phyloP scores from a whole-genome alignment of 2,329 filamentous ascomycete species.

The Tympanopsis confertula region DNA sequence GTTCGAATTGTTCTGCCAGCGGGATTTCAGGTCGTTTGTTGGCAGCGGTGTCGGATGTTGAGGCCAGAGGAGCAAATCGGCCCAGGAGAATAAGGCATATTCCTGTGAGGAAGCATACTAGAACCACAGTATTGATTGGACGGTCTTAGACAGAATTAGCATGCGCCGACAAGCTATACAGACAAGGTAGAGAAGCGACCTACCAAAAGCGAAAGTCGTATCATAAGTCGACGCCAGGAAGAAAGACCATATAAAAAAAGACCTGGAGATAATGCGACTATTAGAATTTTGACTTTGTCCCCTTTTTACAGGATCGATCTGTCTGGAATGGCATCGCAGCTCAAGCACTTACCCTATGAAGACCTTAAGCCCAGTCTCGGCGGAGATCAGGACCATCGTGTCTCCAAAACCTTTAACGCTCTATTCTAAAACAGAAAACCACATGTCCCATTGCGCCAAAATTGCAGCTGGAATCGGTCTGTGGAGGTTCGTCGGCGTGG shows the following conservation, averaged over 20 bases:
- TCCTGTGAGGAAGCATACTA: not conserved
- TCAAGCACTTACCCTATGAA: not conserved
- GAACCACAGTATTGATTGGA: not conserved
- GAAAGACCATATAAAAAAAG: not conserved
- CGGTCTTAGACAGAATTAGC: not conserved
- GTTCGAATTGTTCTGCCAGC: not conserved
- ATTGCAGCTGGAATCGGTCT: no score
- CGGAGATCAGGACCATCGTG: not conserved
- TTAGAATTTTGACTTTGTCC: not conserved
- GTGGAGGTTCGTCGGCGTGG: no score
- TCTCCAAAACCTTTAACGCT: not conserved
- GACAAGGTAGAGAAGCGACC: not conserved
- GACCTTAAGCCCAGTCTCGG: not conserved
- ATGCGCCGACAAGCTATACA: not conserved
- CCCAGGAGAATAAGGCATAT: not conserved
- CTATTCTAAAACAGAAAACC: not conserved
- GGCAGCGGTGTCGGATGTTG: not conserved
- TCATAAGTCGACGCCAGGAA: not conserved
- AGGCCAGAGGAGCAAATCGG: not conserved
- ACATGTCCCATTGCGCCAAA: not conserved
- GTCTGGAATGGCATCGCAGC: not conserved
- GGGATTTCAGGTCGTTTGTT: not conserved
- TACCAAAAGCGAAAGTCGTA: conserved; percentile 1
- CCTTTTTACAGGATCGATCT: not conserved
- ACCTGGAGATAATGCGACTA: not conserved